Conservation (phyloP, 768 basidiomycete species). For the Collybia sp. region DNA sequence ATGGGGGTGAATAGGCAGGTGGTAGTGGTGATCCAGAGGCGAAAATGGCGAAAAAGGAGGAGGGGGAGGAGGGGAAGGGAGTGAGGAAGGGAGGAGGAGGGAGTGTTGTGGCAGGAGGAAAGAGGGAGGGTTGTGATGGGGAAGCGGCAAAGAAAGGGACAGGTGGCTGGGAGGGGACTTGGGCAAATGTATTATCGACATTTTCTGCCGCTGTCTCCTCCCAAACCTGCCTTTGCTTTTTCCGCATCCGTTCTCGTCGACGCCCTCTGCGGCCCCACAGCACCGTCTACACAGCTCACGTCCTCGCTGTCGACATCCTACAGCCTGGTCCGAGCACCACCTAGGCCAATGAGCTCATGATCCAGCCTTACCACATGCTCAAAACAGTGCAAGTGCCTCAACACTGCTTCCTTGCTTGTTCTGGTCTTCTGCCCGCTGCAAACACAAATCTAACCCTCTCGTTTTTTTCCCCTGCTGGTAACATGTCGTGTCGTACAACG, state of each 20-base stretch:
- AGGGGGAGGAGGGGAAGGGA: slow-evolving; percentile 10
- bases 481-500: no score
- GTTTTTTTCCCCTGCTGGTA: background rate
- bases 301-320: no score
- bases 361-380: no score
- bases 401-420: no score
- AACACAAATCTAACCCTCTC: no score
- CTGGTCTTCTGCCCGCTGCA: no score
- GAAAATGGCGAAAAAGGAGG: slow-evolving; percentile 8
- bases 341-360: no score
- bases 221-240: slow-evolving; percentile 17
- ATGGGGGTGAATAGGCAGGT: slow-evolving; percentile 14
- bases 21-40: slow-evolving; percentile 12
- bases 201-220: slow-evolving; percentile 8
- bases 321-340: no score
- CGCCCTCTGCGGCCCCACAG: background rate
- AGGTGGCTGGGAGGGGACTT: slow-evolving; percentile 59
- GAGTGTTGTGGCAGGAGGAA: slow-evolving; percentile 20
- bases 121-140: slow-evolving; percentile 41
- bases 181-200: slow-evolving; percentile 27
- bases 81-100: slow-evolving; percentile 15
- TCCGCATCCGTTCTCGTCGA: background rate
- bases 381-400: no score
- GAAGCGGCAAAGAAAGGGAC: slow-evolving; percentile 58
- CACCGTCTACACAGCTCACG: no score